phyloP scores from a whole-genome alignment of 345 rosid genomes.

The Syzygium aromaticum region DNA sequence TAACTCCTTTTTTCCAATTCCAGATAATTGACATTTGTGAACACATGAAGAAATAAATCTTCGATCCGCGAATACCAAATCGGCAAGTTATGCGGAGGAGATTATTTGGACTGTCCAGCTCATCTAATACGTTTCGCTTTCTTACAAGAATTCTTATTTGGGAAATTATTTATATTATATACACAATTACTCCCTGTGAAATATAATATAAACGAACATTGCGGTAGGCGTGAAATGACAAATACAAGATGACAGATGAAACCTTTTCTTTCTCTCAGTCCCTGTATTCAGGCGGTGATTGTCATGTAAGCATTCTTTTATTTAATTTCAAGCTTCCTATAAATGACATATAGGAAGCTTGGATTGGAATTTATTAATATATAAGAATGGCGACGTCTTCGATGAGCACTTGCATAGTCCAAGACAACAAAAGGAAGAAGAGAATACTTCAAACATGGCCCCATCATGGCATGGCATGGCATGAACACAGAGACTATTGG shows the following conservation, averaged over 20 bases:
- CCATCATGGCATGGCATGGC: neutral
- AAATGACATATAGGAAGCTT: neutral
- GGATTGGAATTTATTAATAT: neutral
- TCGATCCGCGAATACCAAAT: accelerated
- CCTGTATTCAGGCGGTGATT: neutral
- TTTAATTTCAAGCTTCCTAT: neutral
- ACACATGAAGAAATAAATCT: neutral
- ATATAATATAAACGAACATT: neutral
- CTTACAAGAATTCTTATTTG: neutral
- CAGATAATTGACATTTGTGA: neutral
- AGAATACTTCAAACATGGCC: neutral
- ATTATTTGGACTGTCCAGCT: neutral
- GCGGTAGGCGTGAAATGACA: neutral
- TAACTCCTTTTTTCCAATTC: neutral
- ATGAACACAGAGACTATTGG: neutral
- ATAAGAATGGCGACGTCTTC: neutral
- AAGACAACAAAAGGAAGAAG: neutral
- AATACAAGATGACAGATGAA: neutral
- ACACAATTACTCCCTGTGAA: neutral
- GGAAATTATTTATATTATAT: neutral
- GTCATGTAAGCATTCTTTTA: neutral
- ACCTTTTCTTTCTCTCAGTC: neutral
- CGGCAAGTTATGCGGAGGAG: neutral
- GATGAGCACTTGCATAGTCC: neutral
- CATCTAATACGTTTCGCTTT: neutral